Conservation (phyloP, 768 basidiomycete species). For the Tephrocybe sp. region DNA sequence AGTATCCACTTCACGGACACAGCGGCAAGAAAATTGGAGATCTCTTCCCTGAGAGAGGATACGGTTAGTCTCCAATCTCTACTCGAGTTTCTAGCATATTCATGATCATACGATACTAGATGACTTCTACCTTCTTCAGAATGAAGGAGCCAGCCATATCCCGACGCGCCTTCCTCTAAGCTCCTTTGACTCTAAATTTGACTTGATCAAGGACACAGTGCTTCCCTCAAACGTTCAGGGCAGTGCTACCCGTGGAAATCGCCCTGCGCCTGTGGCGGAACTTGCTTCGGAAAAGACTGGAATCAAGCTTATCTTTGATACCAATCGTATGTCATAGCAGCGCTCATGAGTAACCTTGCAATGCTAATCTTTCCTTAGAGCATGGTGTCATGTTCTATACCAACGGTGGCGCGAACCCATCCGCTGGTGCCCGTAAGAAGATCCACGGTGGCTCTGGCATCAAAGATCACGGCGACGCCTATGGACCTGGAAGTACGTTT, state of each 20-base stretch:
- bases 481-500: conserved; percentile 52
- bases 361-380: conserved; percentile 36
- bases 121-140: conserved; percentile 59
- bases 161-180: conserved; percentile 47
- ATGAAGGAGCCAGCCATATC: conserved; percentile 30
- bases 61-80: conserved; percentile 40
- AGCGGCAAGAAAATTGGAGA: conserved; percentile 53
- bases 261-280: conserved; percentile 44
- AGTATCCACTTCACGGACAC: conserved; percentile 49
- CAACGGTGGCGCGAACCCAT: conserved; percentile 47
- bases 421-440: conserved; percentile 59
- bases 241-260: conserved; percentile 21
- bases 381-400: conserved; percentile 76
- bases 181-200: conserved; percentile 37
- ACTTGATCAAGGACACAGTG: conserved; percentile 46
- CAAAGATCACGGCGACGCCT: conserved; percentile 52
- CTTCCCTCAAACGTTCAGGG: conserved; percentile 26
- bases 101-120: conserved; percentile 36
- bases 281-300: conserved; percentile 59
- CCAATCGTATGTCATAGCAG: conserved; percentile 59
- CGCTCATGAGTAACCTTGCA: background rate
- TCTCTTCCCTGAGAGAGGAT: conserved; percentile 52
- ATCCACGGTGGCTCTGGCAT: conserved; percentile 74
- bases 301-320: conserved; percentile 56
- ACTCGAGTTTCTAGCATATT: background rate